phyloP scores from a whole-genome alignment of 495 filamentous ascomycete species.

The Aspergillus diversus region DNA sequence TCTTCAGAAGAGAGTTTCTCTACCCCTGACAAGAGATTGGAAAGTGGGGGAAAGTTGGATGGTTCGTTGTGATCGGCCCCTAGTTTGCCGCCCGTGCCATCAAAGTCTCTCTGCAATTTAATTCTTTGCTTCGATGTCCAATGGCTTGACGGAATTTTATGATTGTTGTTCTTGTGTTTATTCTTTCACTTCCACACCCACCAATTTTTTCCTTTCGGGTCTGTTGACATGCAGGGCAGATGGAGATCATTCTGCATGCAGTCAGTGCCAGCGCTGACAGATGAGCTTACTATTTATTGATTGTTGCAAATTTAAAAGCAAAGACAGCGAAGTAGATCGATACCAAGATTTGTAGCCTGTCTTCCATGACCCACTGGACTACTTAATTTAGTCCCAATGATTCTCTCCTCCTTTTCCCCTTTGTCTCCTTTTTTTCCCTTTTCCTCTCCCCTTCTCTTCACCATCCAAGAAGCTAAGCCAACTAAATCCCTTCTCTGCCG shows the following conservation, averaged over 20 bases:
- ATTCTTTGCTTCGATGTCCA: too few relatives aligned
- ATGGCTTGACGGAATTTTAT: too few relatives aligned
- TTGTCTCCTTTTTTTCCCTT: slow-evolving; percentile 10
- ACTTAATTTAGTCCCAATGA: background rate
- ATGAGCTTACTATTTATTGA: too few relatives aligned
- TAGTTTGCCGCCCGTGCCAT: slow-evolving; percentile 8
- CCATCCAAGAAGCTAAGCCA: background rate
- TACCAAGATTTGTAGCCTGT: background rate
- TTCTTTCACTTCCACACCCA: too few relatives aligned
- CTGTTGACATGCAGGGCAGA: too few relatives aligned
- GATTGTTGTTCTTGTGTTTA: too few relatives aligned
- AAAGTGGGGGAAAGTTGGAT: background rate
- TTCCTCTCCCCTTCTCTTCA: background rate
- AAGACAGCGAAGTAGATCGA: background rate
- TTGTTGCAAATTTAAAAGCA: too few relatives aligned
- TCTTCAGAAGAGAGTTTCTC: too few relatives aligned
- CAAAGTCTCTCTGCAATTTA: background rate
- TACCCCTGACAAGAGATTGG: slow-evolving; percentile 1
- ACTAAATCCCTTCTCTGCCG: slow-evolving; percentile 10
- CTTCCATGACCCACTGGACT: background rate
- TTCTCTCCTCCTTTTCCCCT: slow-evolving; percentile 1
- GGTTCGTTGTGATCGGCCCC: slow-evolving; percentile 5
- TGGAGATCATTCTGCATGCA: too few relatives aligned
- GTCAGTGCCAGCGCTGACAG: too few relatives aligned
- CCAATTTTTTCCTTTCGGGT: too few relatives aligned